Evolutionary conservation across 2,329 filamentous ascomycete species (phyloP).

Genomic region (Ophiostoma fasciatum): DNA sequence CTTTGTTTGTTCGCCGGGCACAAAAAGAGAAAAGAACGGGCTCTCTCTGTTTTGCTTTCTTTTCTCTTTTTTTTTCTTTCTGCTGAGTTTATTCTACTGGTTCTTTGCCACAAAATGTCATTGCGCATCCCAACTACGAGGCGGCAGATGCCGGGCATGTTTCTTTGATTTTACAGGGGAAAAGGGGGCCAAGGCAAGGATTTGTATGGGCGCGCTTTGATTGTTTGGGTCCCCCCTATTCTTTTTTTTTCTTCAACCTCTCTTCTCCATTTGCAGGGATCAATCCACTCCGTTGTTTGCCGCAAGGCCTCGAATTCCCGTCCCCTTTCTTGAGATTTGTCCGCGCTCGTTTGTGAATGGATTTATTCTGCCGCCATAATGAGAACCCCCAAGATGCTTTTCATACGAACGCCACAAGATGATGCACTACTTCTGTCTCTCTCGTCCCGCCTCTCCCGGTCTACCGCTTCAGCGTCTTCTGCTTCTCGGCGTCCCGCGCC

Average conservation of each 20-base stretch:
- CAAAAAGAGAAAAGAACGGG: too few relatives aligned
- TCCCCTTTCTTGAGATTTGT: background rate
- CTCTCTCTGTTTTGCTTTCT: background rate
- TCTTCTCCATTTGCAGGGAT: background rate
- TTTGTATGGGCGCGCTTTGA: background rate
- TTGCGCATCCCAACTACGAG: too few relatives aligned
- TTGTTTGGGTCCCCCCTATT: background rate
- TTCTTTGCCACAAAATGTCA: too few relatives aligned
- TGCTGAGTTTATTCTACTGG: background rate
- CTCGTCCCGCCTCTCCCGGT: background rate
- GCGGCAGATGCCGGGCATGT: too few relatives aligned
- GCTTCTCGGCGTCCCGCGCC: slow-evolving; percentile 86
- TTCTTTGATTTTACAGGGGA: too few relatives aligned
- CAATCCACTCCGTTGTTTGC: too few relatives aligned
- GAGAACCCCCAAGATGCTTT: background rate
- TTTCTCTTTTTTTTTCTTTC: background rate
- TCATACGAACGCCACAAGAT: background rate
- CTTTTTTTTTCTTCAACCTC: background rate
- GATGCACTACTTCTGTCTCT: background rate
- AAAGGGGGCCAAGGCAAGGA: too few relatives aligned
- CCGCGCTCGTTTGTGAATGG: background rate
- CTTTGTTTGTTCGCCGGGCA: slow-evolving; percentile 1
- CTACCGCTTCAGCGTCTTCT: slow-evolving; percentile 51
- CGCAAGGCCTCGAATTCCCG: too few relatives aligned
- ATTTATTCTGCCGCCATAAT: too few relatives aligned